Evolutionary conservation across 352 stramenopile genomes (phyloP), one percentile per base, ranked within the genome.

Genomic region (Pythium sp.): DNA sequence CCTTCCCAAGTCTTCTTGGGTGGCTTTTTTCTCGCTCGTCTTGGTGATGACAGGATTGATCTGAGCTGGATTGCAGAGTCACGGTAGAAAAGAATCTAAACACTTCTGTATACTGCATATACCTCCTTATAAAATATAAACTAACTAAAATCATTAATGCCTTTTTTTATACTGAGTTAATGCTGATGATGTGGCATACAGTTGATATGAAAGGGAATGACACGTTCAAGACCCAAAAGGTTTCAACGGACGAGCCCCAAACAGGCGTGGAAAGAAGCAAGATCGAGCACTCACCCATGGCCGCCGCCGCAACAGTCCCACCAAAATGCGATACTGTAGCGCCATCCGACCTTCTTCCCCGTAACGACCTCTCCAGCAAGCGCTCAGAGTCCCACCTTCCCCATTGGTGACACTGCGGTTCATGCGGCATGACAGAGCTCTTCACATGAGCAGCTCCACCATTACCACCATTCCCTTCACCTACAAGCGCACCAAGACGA

Each of bases 41-140:
- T 46, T 61, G 30, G 24, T 32, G 56, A 62, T 62, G 56, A 62
- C 56, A 62, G 56, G 56, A 30, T 30, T n/a, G 8, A 49, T n/a
- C n/a, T 34, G 32, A 30, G 11, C 4, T 11, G 1, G 32, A 62
- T 62, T 62, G 32, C 56, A 62, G 55, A 46, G 30, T 46, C 20
- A 46, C 55, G 55, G 55, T 60, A 60, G 18, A 20, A n/a, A 41
- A 12, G 8, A 8, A 32, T 41, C 34, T 2, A 55, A 2, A 55
- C 3, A 15, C 47, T n/a, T 55, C n/a, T 28, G 4, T 55, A 55
- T 32, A 32, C 0, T 55, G 5, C 7, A 30, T 55, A 30, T 55
- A 30, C 7, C 47, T 30, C 0, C 26, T 24, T 55, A 30, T 28
- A 41, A 14, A 41, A 41, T 2, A 12, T 41, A 3, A 12, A 41